A percentile compares a stretch with the other conserved stretches of the same genome.
Evolutionary conservation across 164 flowering plant species (phyloP).

Genomic region (Vitis cinerea): DNA sequence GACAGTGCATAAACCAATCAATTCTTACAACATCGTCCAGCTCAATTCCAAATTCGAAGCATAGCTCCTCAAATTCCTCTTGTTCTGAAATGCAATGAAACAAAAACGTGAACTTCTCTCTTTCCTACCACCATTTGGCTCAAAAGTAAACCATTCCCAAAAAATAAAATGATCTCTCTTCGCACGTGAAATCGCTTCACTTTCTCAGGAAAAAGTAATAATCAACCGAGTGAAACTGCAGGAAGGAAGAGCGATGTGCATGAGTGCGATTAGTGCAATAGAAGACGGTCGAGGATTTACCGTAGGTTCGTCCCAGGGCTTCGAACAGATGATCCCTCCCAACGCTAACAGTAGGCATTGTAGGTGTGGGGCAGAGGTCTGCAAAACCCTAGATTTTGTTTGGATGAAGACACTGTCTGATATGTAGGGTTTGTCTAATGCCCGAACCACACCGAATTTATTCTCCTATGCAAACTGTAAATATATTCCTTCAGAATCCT

Average conservation of each 20-base stretch:
- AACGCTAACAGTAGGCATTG: conserved; percentile 89
- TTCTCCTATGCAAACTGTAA: too few species aligned
- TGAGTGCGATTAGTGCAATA: too few species aligned
- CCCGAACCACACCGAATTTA: too few species aligned
- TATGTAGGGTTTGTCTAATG: too few species aligned
- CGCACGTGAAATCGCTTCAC: neutral
- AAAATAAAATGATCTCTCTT: neutral
- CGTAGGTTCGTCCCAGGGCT: conserved; percentile 70
- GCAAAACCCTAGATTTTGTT: too few species aligned
- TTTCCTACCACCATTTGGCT: too few species aligned
- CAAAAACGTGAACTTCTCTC: neutral
- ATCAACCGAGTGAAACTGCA: too few species aligned
- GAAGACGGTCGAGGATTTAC: conserved; percentile 30
- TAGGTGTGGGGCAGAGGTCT: neutral
- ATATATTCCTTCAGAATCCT: too few species aligned
- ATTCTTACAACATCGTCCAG: conserved; percentile 88
- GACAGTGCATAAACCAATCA: neutral
- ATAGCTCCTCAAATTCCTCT: conserved; percentile 85
- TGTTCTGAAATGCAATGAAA: conserved; percentile 40
- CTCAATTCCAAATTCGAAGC: conserved; percentile 86
- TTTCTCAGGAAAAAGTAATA: too few species aligned
- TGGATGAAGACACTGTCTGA: too few species aligned
- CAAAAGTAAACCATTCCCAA: too few species aligned
- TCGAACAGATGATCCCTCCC: conserved; percentile 81
- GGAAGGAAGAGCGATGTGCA: too few species aligned